A percentile compares a stretch with the other conserved stretches of the same genome.
phyloP scores from a whole-genome alignment of 2,329 filamentous ascomycete genomes.

The Colletotrichum abscissum region DNA sequence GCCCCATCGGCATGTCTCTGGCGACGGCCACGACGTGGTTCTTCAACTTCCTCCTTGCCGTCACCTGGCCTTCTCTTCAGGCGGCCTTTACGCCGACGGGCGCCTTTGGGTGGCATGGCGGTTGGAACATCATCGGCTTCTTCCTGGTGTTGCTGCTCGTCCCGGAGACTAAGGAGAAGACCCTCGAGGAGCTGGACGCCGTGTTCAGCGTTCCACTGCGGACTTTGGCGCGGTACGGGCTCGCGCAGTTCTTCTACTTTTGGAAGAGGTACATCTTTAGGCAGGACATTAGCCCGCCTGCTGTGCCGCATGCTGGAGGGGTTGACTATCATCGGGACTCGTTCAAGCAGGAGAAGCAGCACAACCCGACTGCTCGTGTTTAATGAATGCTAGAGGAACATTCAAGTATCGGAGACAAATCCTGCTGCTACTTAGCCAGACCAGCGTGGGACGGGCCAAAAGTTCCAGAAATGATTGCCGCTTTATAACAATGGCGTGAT shows the following conservation, averaged over 20 bases:
- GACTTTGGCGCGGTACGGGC: conserved; percentile 34
- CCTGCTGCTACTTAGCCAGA: background rate
- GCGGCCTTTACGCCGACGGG: conserved; percentile 57
- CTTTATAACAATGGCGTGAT: background rate
- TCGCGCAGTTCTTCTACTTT: conserved; percentile 41
- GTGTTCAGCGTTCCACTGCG: conserved; percentile 28
- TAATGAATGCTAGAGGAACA: background rate
- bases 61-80: conserved; percentile 60
- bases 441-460: background rate
- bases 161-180: conserved; percentile 57
- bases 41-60: conserved; percentile 54
- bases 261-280: conserved; percentile 39
- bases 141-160: conserved; percentile 55
- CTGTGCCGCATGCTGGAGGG: conserved; percentile 4
- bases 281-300: conserved; percentile 29
- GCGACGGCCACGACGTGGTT: conserved; percentile 64
- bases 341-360: background rate
- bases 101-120: conserved; percentile 61
- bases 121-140: conserved; percentile 60
- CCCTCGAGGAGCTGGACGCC: conserved; percentile 55
- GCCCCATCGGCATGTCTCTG: conserved; percentile 70
- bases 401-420: background rate
- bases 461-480: background rate
- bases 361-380: background rate
- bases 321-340: conserved; percentile 5